Evolutionary conservation across 208 protist species (phyloP).

Genomic region (Leishmania arabica): DNA sequence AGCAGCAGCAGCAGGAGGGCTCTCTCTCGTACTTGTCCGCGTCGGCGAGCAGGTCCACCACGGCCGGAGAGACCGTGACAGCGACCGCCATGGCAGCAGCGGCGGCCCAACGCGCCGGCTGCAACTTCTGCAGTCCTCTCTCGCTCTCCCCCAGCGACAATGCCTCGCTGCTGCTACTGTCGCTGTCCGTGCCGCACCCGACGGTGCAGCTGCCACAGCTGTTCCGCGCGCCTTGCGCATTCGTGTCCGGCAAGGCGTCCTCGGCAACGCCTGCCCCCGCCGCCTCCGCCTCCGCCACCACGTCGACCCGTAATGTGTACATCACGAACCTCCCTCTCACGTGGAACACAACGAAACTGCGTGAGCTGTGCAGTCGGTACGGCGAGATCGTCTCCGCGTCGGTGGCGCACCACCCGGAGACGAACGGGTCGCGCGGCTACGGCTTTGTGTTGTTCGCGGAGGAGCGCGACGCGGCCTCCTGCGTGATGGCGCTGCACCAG

Average conservation of each 20-base stretch:
- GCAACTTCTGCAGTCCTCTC: slow-evolving; percentile 11
- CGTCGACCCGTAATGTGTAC: slow-evolving; percentile 54
- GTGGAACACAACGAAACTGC: slow-evolving; percentile 68
- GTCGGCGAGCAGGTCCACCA: slow-evolving; percentile 2
- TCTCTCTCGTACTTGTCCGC: slow-evolving; percentile 5
- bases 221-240: neutral
- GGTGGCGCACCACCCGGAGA: slow-evolving; percentile 49
- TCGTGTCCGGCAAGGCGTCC: neutral
- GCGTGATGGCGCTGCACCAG: slow-evolving; percentile 35
- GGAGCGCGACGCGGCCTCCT: slow-evolving; percentile 41
- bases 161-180: slow-evolving; percentile 3
- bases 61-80: neutral
- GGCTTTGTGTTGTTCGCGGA: slow-evolving; percentile 73
- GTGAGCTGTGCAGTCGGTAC: slow-evolving; percentile 47
- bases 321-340: slow-evolving; percentile 56
- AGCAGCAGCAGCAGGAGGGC: neutral
- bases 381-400: slow-evolving; percentile 64
- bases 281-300: slow-evolving; percentile 4
- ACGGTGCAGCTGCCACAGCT: neutral
- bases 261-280: slow-evolving; percentile 4
- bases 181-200: neutral
- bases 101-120: neutral
- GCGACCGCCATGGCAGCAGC: neutral
- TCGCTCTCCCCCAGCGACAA: slow-evolving; percentile 13
- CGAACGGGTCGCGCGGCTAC: slow-evolving; percentile 59